Base-by-base conservation (phyloP, 1,284 basidiomycete species). In the Coniferiporia weirii region DNA sequence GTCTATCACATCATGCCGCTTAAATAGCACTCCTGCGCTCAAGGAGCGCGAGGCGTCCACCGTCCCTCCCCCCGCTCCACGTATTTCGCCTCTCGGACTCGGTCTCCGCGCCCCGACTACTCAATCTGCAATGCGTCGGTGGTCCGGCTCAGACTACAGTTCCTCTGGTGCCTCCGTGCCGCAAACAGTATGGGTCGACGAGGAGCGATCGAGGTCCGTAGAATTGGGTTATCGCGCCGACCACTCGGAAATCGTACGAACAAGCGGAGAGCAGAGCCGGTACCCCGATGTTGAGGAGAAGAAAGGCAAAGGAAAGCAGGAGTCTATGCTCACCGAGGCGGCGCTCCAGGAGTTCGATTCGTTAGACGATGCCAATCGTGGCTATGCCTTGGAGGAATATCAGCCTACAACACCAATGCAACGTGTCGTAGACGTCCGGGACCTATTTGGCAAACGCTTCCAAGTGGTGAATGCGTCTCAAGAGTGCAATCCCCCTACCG, bases 301-400 rank as follows among this genome's bases (percentile, higher is more conserved):
- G 9, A 50, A 48, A 19, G 56, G 48, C 38, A 57, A 57, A 36
- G 56, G 38, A 2, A 57, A 35, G 27, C 15, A 19, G 19, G 27
- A 44, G 15, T 44, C 49, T n/a, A 19, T 57, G 19, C 36, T 57
- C 49, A 49, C 49, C 9, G 56, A 56, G 47, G 55, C 49, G 8
- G 55, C 55, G 2, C 27, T 56, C 8, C 12, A n/a, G 17, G 49
- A 50, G 10, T 50, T 56, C 47, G 15, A 35, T 12, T 13, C 17
- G 35, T 13, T 49, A 35, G 38, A 17, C 27, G 55, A n/a, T 12
- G 35, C 47, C 9, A 2, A 48, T 22, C 10, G 19, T 12, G 34
- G 43, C 36, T 40, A 38, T 20, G 55, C 49, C 47, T 19, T 19
- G 8, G 34, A 36, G 40, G 40, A 27, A 5, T 27, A 27, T 27